A percentile compares a stretch with the other conserved stretches of the same genome.
These are phyloP conservation scores for Crotalaria pallida DNA, from an alignment of 306 rosid genomes.

Conservation along the genomic window DNA sequence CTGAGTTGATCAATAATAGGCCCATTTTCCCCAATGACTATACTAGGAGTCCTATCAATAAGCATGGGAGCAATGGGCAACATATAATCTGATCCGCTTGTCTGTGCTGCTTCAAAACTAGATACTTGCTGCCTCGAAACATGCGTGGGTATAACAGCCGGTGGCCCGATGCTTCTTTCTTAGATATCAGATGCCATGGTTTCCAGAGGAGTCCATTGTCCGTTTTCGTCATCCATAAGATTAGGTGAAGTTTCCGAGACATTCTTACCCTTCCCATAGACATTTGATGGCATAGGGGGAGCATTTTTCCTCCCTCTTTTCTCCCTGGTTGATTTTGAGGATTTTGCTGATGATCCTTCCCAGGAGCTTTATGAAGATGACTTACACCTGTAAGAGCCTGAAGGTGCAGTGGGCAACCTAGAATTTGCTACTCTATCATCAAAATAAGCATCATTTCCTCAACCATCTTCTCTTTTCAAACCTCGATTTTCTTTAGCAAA, in stretches of 20 bases:
- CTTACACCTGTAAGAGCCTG: slow-evolving; percentile 49
- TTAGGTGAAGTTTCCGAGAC: slow-evolving; percentile 52
- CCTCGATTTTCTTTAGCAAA: slow-evolving; percentile 40
- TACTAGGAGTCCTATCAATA: no score
- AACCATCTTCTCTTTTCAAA: slow-evolving; percentile 41
- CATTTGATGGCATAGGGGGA: slow-evolving; percentile 33
- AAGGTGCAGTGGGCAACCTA: slow-evolving; percentile 31
- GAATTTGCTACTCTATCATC: slow-evolving; percentile 43
- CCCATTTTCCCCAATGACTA: no score
- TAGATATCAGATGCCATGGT: slow-evolving; percentile 31
- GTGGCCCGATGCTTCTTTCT: slow-evolving; percentile 45
- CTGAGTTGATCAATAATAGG: no score
- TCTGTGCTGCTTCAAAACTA: slow-evolving; percentile 48
- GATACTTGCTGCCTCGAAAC: slow-evolving; percentile 47
- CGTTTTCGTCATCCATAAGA: slow-evolving; percentile 45
- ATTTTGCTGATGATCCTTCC: slow-evolving; percentile 62
- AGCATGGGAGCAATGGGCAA: slow-evolving; percentile 45
- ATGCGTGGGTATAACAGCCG: slow-evolving; percentile 33
- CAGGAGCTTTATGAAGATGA: slow-evolving; percentile 65
- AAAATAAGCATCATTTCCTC: slow-evolving; percentile 44
- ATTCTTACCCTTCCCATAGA: slow-evolving; percentile 46
- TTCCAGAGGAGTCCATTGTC: slow-evolving; percentile 38
- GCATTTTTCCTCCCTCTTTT: slow-evolving; percentile 49
- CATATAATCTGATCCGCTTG: slow-evolving; percentile 55
- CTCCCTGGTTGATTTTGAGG: slow-evolving; percentile 54